A percentile compares a stretch with the other conserved stretches of the same genome.
phyloP scores from a whole-genome alignment of 2,329 filamentous ascomycete genomes.

The Pseudocercospora fijiensis region DNA sequence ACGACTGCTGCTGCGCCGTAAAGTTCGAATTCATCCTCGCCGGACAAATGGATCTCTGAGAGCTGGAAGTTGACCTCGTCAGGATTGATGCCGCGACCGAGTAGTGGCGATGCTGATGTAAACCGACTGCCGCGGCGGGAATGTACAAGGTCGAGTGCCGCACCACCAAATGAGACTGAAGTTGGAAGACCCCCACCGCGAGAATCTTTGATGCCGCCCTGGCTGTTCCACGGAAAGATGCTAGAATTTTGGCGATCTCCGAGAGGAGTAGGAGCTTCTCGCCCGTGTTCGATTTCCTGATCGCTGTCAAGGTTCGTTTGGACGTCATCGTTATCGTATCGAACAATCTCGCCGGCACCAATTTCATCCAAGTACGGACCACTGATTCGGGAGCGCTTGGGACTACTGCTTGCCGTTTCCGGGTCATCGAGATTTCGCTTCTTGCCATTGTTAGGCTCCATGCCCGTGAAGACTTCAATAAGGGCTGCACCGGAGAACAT shows the following conservation, averaged over 20 bases:
- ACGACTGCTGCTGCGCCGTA: slow-evolving; percentile 47
- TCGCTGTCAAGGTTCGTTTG: slow-evolving; percentile 23
- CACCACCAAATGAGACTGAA: slow-evolving; percentile 35
- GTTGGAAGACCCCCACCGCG: slow-evolving; percentile 33
- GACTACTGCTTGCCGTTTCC: slow-evolving; percentile 18
- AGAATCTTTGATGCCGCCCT: slow-evolving; percentile 37
- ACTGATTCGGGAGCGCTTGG: slow-evolving; percentile 36
- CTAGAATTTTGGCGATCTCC: slow-evolving; percentile 59
- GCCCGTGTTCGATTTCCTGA: slow-evolving; percentile 64
- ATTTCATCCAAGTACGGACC: slow-evolving; percentile 37
- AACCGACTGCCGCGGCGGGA: slow-evolving; percentile 53
- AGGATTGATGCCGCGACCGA: slow-evolving; percentile 45
- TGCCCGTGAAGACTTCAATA: slow-evolving; percentile 49
- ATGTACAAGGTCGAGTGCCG: slow-evolving; percentile 33
- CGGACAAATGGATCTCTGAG: slow-evolving; percentile 23
- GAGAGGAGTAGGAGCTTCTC: slow-evolving; percentile 65
- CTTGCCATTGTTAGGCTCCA: slow-evolving; percentile 27
- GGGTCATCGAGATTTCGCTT: slow-evolving; percentile 31
- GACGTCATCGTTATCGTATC: slow-evolving; percentile 21
- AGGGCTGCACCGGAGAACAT: slow-evolving; percentile 60
- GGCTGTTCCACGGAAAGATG: slow-evolving; percentile 66
- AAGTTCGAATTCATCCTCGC: slow-evolving; percentile 46
- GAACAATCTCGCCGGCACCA: slow-evolving; percentile 32
- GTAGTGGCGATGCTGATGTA: slow-evolving; percentile 61
- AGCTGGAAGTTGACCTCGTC: slow-evolving; percentile 26